Evolutionary conservation across 2,329 filamentous ascomycete species (phyloP), one percentile per base, ranked within the genome.

Genomic region (Dissoconium aciculare): DNA sequence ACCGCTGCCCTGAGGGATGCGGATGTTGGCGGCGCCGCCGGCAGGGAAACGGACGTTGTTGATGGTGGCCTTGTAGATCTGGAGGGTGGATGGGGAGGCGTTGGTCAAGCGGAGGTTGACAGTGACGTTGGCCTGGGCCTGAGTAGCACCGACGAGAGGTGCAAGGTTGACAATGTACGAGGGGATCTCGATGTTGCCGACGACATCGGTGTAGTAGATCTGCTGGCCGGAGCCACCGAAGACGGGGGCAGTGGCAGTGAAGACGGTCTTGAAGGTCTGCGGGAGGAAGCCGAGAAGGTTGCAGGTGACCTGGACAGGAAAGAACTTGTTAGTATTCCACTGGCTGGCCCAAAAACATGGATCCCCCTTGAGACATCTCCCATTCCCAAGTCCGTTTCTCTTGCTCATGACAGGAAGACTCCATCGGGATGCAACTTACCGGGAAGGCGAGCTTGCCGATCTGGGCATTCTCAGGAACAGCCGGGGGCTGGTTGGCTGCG

Each of bases 141-240:
- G 30, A 17, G 30, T 28, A 11, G 24, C 30, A 17, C 15, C 15
- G 15, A 32, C 24, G 5, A 28, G 15, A 3, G 13, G 13, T 11
- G 21, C 30, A 13, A 32, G 30, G 15, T 13, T 12, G 23, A 24
- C 27, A 13, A 32, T 13, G 30, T 14, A 27, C n/a, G 12, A 17
- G 15, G 30, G 30, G 11, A 32, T 27, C 23, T 13, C 17, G 14
- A 32, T 32, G 23, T 5, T 27, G 15, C 21, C 30, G 12, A 32
- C 30, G 9, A 32, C 13, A 27, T 32, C 30, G 5, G 30, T 32
- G 30, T 32, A 32, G 30, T 32, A 32, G 13, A 32, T 32, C 21
- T 32, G 6, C 24, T 32, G 30, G 3, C 30, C 30, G 15, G 12
- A 11, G 12, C 23, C 30, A 27, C 23, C 30, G 5, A 11, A 15